Evolutionary conservation across 2,329 filamentous ascomycete species (phyloP), one percentile per base, ranked within the genome.

Genomic region (Moelleriella libera): DNA sequence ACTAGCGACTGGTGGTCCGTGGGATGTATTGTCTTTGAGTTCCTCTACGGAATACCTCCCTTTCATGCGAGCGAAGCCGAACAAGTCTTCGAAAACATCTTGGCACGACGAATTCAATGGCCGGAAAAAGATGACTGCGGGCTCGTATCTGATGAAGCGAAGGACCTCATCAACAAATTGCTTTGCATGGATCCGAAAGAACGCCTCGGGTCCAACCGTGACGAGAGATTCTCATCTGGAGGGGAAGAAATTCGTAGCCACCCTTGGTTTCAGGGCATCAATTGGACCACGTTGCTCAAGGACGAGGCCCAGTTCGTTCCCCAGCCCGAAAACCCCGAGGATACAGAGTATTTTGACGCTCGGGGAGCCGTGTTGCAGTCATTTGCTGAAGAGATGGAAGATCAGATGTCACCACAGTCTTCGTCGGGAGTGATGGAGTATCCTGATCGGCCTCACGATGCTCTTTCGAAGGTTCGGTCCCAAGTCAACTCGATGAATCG

Each of bases 1-100:
- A 92, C 90, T 55, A 97, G 92, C 60, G 92, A 98, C 79, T 98
- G 92, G 92, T 98, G 92, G 92, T 97, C 92, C 28, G 75, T 98
- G n/a, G 92, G 92, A 1, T 98, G 94, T 63, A 97, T 98, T 56
- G 70, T 97, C 64, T 98, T 96, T 58, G 92, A 98, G 59, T 96
- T 95, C 54, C 69, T 98, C 2, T 97, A 87, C 59, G 92, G 92
- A 1, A 83, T 87, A 49, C 92, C 92, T 1, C 92, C 92, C 0
- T 98, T 98, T 64, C 88, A 97, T 62, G 92, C 88, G 1, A 72
- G 75, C 21, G 88, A 89, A 44, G 88, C 92, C 0, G 92, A 98
- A 56, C 76, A 92, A 56, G 92, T 98, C 1, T 98, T 98, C 59
- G 87, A 96, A 57, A 98, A 98, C 57, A 98, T 98, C 51, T 69